A percentile compares a stretch with the other conserved stretches of the same genome.
Evolutionary conservation across 768 basidiomycete genomes (phyloP).

Genomic region (Infundibulicybe gibba): DNA sequence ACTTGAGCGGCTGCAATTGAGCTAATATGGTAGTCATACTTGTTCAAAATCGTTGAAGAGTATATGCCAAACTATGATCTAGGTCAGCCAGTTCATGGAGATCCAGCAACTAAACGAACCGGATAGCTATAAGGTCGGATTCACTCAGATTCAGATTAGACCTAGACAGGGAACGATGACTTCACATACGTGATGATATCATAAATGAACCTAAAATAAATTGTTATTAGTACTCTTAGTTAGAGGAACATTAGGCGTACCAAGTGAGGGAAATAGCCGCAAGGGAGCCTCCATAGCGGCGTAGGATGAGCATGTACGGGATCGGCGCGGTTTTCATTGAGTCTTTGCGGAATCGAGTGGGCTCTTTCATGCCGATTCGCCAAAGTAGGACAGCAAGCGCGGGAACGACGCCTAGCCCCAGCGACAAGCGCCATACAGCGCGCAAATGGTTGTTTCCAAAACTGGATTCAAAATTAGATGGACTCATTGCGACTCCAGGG

Average conservation of each 20-base stretch:
- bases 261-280: conserved; percentile 75
- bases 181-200: conserved; percentile 71
- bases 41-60: conserved; percentile 70
- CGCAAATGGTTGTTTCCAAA: conserved; percentile 78
- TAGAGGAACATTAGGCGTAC: conserved; percentile 28
- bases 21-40: conserved; percentile 29
- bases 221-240: background rate
- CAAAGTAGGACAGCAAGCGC: conserved; percentile 81
- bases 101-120: conserved; percentile 32
- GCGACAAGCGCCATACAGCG: conserved; percentile 83
- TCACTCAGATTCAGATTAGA: background rate
- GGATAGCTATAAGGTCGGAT: conserved; percentile 45
- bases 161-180: background rate
- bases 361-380: conserved; percentile 84
- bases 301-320: conserved; percentile 74
- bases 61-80: conserved; percentile 68
- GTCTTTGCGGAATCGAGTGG: conserved; percentile 66
- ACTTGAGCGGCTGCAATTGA: background rate
- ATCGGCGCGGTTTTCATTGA: conserved; percentile 75
- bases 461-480: conserved; percentile 27
- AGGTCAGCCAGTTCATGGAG: conserved; percentile 1
- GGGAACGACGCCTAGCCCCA: conserved; percentile 82
- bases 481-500: background rate
- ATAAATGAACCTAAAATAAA: conserved; percentile 58
- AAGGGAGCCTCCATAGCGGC: conserved; percentile 76